A percentile compares a stretch with the other conserved stretches of the same genome.
phyloP scores from a whole-genome alignment of 176 grass and related monocot species.

The Oryza officinalis region DNA sequence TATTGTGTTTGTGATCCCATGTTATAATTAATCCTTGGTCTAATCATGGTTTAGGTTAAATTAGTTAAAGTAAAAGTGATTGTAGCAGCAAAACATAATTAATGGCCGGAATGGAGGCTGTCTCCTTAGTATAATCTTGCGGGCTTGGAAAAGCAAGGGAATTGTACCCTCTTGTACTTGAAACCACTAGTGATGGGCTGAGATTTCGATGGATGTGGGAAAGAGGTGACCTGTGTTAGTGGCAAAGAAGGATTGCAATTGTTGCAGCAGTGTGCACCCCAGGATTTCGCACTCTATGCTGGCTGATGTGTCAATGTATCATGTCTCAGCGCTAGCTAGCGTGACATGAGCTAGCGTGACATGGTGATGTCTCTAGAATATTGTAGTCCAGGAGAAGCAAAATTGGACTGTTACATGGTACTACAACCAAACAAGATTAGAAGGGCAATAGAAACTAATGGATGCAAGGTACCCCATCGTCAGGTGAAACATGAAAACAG shows the following conservation, averaged over 20 bases:
- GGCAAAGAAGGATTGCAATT: not conserved
- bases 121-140: not conserved
- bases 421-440: not conserved
- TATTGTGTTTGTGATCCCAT: not conserved
- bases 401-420: not conserved
- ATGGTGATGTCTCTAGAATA: not conserved
- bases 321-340: not conserved
- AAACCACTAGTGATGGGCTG: not conserved
- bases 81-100: constrained; percentile 24
- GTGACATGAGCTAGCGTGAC: not conserved
- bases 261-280: not conserved
- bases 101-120: constrained; percentile 35
- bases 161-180: constrained; percentile 43
- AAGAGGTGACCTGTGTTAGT: not conserved
- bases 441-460: not conserved
- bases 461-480: not conserved
- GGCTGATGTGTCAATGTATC: not conserved
- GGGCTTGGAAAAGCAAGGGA: not conserved
- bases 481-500: not conserved
- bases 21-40: constrained; percentile 6
- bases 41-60: constrained; percentile 32
- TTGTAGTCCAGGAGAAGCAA: not conserved
- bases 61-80: constrained; percentile 37
- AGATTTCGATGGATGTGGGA: not conserved
- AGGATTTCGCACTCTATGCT: not conserved